Percentiles rank a stretch among this genome's conserved stretches.
Conservation (phyloP, 768 basidiomycete species). For the Hericium erinaceus region DNA sequence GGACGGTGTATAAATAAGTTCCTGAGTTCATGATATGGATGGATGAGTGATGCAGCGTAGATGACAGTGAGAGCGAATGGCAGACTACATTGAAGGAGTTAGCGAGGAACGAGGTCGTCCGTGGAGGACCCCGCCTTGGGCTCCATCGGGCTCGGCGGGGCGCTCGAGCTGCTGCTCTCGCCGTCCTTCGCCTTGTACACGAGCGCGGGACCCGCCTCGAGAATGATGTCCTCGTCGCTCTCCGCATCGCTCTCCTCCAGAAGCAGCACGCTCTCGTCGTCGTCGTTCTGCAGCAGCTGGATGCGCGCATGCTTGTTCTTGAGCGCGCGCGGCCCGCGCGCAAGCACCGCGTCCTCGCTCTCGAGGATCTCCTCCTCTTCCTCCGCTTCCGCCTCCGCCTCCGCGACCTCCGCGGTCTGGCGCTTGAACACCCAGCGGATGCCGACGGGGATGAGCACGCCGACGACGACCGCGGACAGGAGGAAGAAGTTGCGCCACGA, state of each 20-base stretch:
- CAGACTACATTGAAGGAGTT: too few relatives aligned
- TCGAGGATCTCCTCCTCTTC: slow-evolving; percentile 25
- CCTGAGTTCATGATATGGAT: neutral
- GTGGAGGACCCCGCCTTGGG: neutral
- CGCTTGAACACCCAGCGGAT: slow-evolving; percentile 74
- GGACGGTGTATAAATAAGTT: neutral
- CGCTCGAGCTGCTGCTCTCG: neutral
- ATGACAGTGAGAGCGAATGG: neutral
- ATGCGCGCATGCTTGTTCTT: slow-evolving; percentile 22
- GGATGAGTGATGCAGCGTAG: neutral
- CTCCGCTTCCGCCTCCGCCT: slow-evolving; percentile 26
- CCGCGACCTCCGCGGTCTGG: slow-evolving; percentile 30
- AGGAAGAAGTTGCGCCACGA: slow-evolving; percentile 88
- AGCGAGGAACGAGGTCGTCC: neutral
- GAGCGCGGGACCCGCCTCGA: slow-evolving; percentile 66
- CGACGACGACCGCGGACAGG: slow-evolving; percentile 75
- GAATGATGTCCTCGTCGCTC: slow-evolving; percentile 60
- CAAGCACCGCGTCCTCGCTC: slow-evolving; percentile 37
- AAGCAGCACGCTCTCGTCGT: slow-evolving; percentile 4
- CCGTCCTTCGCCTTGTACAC: slow-evolving; percentile 27
- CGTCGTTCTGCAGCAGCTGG: slow-evolving; percentile 23
- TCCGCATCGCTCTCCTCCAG: slow-evolving; percentile 32
- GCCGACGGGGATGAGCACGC: slow-evolving; percentile 90
- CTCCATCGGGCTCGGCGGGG: neutral
- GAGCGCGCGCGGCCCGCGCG: slow-evolving; percentile 42